Percentiles rank a stretch among this genome's conserved stretches.
phyloP scores from a whole-genome alignment of 2,329 filamentous ascomycete species.

The Canariomyces notabilis region DNA sequence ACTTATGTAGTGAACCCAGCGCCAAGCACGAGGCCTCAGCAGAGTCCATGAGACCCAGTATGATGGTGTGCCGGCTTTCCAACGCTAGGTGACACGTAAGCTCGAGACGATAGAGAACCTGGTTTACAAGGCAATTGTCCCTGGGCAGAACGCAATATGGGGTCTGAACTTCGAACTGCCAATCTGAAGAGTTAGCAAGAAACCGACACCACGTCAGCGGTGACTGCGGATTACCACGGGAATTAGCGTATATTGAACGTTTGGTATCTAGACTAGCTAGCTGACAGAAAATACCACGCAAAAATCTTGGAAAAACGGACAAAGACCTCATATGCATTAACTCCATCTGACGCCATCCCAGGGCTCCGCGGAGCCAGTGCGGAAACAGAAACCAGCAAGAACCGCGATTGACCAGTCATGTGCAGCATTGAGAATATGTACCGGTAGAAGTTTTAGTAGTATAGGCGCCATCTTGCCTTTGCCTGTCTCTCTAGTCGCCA shows the following conservation, averaged over 20 bases:
- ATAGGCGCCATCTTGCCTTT: neutral
- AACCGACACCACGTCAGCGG: neutral
- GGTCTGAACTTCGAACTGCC: neutral
- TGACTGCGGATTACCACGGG: neutral
- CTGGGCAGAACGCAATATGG: too few relatives aligned
- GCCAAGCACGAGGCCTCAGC: too few relatives aligned
- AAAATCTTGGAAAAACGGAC: neutral
- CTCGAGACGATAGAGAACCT: too few relatives aligned
- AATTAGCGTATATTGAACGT: conserved; percentile 35
- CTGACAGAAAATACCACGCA: neutral
- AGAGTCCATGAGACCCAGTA: too few relatives aligned
- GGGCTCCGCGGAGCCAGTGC: neutral
- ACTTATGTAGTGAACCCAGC: too few relatives aligned
- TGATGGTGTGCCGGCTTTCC: too few relatives aligned
- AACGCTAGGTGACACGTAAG: too few relatives aligned
- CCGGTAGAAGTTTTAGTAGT: neutral
- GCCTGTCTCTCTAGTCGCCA: conserved; percentile 16
- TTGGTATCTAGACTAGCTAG: conserved; percentile 28
- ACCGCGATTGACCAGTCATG: neutral
- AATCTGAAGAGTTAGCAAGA: too few relatives aligned
- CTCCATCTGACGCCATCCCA: conserved; percentile 9
- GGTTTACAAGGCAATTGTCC: too few relatives aligned
- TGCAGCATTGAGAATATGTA: neutral
- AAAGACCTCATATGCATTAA: neutral
- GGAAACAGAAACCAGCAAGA: neutral